These are phyloP conservation scores for Primulina huaijiensis DNA, from an alignment of 257 asterid genomes.

Conservation along the genomic window DNA sequence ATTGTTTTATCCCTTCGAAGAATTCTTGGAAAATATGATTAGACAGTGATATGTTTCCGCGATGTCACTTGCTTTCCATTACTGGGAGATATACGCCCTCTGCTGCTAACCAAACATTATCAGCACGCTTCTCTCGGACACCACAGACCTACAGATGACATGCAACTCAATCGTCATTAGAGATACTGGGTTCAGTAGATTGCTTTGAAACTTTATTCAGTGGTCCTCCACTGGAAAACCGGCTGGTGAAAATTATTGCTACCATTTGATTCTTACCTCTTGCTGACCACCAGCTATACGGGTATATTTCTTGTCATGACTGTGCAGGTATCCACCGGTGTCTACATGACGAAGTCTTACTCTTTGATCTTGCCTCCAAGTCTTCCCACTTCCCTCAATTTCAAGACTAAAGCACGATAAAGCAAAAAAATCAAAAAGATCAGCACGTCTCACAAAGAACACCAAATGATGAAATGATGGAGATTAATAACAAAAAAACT, in stretches of 20 bases:
- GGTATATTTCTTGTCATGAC: constrained; percentile 92
- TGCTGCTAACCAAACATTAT: constrained; percentile 92
- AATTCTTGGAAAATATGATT: constrained; percentile 8
- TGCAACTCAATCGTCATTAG: constrained; percentile 8
- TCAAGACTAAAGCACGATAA: constrained; percentile 51
- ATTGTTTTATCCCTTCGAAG: constrained; percentile 21
- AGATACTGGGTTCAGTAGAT: constrained; percentile 6
- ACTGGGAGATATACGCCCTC: constrained; percentile 91
- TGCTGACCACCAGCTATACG: constrained; percentile 99
- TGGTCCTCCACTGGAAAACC: background rate
- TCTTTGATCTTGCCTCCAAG: constrained; percentile 98
- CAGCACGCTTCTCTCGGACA: constrained; percentile 76
- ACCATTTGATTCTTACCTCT: constrained; percentile 58
- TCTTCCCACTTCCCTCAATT: constrained; percentile 91
- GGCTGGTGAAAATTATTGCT: background rate
- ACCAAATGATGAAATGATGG: background rate
- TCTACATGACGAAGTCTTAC: constrained; percentile 85
- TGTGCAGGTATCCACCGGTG: constrained; percentile 90
- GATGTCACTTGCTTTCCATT: constrained; percentile 55
- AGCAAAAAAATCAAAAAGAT: constrained; percentile 13
- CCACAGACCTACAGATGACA: constrained; percentile 77
- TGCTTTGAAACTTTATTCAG: background rate
- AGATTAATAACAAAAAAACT: constrained; percentile 19
- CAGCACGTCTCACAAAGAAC: background rate
- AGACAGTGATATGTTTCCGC: constrained; percentile 1